Base-by-base conservation (phyloP, 345 rosid genomes). In the Hibiscus syriacus region DNA sequence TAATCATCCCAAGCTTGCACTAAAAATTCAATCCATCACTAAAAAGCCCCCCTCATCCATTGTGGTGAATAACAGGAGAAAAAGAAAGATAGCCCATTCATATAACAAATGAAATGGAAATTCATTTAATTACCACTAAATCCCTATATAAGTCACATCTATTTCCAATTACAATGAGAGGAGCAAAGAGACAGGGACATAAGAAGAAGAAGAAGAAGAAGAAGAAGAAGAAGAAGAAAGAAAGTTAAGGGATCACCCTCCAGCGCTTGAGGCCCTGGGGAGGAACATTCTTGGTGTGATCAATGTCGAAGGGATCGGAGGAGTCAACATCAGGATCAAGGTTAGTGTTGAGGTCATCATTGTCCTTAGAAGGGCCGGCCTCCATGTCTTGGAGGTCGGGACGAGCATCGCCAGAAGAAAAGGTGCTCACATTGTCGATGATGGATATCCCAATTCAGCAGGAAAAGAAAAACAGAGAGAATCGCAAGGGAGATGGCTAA, bases 251-350 rank as follows among this genome's bases (percentile, higher is more conserved):
- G 34, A 23, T 52, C 81, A 92, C 98, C 90, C 98, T 80, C 98
- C 98, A 90, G 34, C 90, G 81, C 59, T 80, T 81, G 38, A 92
- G 92, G 30, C 83, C 80, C 72, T 84, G 82, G 38, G 58, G 67
- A 9, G 98, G 64, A 50, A 79, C 92, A 73, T 86, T 85, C 78
- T 92, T 88, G 71, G 97, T 85, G 38, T 88, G 77, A 41, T 84
- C 69, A 55, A 92, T 77, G 54, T 90, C 84, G 27, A 90, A 92
- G 38, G 95, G 97, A 78, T 85, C 87, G 4, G 81, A 67, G 25
- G 79, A 73, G 25, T 78, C 72, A 4, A 16, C 78, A 39, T 70
- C 78, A 16, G 43, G 43, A 29, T 52, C 69, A 49, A 46, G 58
- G 64, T 70, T 75, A 50, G 63, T 78, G 2, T 77, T 77, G 14